Conservation (phyloP, 208 protist species). For the Hexamita inflata region DNA sequence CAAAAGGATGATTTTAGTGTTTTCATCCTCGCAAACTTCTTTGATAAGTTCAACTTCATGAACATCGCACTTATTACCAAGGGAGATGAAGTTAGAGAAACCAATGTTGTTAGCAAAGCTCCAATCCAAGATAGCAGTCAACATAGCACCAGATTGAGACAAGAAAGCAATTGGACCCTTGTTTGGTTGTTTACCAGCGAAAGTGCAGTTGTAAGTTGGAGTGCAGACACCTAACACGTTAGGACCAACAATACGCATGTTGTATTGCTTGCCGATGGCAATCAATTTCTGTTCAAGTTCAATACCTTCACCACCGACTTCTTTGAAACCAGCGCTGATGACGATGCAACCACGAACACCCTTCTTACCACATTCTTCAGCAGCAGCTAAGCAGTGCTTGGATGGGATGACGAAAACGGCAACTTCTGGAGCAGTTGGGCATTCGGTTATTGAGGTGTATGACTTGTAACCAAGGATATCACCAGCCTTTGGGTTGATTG, state of each 20-base stretch:
- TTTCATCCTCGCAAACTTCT: constrained; percentile 27
- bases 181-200: constrained; percentile 27
- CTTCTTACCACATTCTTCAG: constrained; percentile 32
- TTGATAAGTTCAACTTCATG: constrained; percentile 38
- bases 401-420: constrained; percentile 37
- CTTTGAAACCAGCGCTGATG: constrained; percentile 44
- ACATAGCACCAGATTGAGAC: constrained; percentile 45
- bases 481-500: constrained; percentile 35
- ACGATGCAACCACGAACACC: constrained; percentile 28
- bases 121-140: constrained; percentile 40
- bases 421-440: constrained; percentile 32
- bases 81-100: constrained; percentile 41
- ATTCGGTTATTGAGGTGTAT: constrained; percentile 21
- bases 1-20: constrained; percentile 36
- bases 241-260: constrained; percentile 40
- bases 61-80: constrained; percentile 41
- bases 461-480: constrained; percentile 31
- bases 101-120: constrained; percentile 29
- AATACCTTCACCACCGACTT: constrained; percentile 32
- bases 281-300: constrained; percentile 35
- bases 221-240: constrained; percentile 37
- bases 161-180: constrained; percentile 37
- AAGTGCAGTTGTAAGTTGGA: constrained; percentile 36
- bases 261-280: not conserved
- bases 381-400: constrained; percentile 3